phyloP scores from a whole-genome alignment of 768 basidiomycete species.

The Suillus luteus region DNA sequence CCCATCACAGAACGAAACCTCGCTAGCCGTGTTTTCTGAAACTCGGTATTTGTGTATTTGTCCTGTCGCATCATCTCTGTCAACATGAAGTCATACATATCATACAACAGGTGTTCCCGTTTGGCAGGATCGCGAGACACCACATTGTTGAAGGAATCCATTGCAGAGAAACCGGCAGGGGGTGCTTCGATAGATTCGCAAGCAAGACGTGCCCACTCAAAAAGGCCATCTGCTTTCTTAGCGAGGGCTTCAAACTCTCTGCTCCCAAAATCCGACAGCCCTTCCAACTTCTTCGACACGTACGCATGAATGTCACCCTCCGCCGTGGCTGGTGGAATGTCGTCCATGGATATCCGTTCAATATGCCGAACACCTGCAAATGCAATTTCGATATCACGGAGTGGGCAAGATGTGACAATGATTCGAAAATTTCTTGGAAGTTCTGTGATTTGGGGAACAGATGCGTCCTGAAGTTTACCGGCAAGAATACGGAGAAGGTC shows the following conservation, averaged over 20 bases:
- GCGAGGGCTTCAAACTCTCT: slow-evolving; percentile 1
- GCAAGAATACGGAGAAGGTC: slow-evolving; percentile 19
- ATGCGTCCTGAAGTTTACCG: background rate
- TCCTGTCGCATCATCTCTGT: slow-evolving; percentile 7
- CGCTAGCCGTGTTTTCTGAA: background rate
- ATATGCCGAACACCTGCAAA: slow-evolving; percentile 2
- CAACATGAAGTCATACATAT: slow-evolving; percentile 14
- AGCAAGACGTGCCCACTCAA: slow-evolving; percentile 16
- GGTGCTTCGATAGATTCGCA: slow-evolving; percentile 13
- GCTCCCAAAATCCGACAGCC: background rate
- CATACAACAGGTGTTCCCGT: slow-evolving; percentile 11
- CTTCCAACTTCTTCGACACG: slow-evolving; percentile 7
- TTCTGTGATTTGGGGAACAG: background rate
- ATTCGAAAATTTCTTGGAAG: slow-evolving; percentile 14
- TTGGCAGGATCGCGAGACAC: background rate
- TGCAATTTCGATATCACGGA: background rate
- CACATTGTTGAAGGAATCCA: slow-evolving; percentile 6
- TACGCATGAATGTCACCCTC: slow-evolving; percentile 11
- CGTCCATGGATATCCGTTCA: slow-evolving; percentile 6
- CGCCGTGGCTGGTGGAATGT: slow-evolving; percentile 4
- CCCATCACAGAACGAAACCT: slow-evolving; percentile 15
- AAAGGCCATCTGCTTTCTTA: slow-evolving; percentile 12
- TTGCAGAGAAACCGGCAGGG: slow-evolving; percentile 2
- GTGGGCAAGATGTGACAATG: slow-evolving; percentile 14
- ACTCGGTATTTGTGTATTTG: background rate